Evolutionary conservation across 129 eudicot genomes (phyloP), one percentile per base, ranked within the genome.

Genomic region (Artemisia tridentata): DNA sequence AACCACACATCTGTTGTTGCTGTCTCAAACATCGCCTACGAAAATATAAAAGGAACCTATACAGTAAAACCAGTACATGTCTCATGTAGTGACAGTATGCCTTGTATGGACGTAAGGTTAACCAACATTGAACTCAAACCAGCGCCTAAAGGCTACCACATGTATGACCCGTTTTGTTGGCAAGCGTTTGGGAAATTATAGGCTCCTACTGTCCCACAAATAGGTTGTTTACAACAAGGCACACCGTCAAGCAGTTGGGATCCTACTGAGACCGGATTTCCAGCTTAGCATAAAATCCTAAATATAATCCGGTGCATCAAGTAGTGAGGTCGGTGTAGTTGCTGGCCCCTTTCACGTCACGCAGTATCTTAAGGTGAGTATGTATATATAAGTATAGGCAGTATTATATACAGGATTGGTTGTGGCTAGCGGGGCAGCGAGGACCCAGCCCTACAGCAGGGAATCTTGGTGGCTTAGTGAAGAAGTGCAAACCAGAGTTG

Each of bases 1-100:
- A 92, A 92, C 79, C 91, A 88, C 76, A 84, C 98, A 38, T 69
- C 91, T 1, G 92, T 95, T 2, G 98, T 92, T 60, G 88, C 96
- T 41, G 73, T 92, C 74, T 89, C 98, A 63, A 96, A 88, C 41
- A 84, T 92, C 59, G 80, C 92, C 62, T 92, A 83, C 19, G 95
- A 83, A 78, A 87, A 82, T 63, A 88, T 92, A 83, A 74, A 79
- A 68, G 98, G 96, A 70, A 92, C 98, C 11, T 92, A 89, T 52
- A 86, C 96, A 11, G 96, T 87, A 16, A 89, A 81, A 81, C 96
- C 98, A 9, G 92, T 86, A 51, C 96, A 92, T 81, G 75, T 92
- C 4, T 91, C 98, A 16, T 92, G 98, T 80, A 89, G 98, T 56
- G 96, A 92, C 79, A 77, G 57, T 80, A 68, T 75, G 72, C 98